Evolutionary conservation across 257 asterid species (phyloP).

Genomic region (Craterostigma plantagineum): DNA sequence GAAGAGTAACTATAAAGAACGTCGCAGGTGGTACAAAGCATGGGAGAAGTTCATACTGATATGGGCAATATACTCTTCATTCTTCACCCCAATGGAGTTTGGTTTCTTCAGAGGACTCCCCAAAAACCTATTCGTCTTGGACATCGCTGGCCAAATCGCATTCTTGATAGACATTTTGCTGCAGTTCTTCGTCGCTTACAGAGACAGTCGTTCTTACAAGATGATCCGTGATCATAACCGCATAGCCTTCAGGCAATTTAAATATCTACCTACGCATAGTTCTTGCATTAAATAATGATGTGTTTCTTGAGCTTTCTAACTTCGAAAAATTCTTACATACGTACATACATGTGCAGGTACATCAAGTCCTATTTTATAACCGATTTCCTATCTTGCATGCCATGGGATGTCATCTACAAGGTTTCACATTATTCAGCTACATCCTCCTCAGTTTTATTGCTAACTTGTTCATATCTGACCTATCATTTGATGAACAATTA

Average conservation of each 20-base stretch:
- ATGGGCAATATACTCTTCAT: conserved; percentile 62
- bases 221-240: conserved; percentile 36
- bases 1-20: background rate
- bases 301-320: background rate
- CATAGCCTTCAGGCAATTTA: conserved; percentile 32
- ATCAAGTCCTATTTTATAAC: conserved; percentile 30
- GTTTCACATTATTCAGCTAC: conserved; percentile 10
- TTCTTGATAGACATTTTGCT: conserved; percentile 45
- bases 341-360: conserved; percentile 35
- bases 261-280: background rate
- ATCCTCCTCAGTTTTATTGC: too few relatives aligned
- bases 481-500: background rate
- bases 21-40: conserved; percentile 44
- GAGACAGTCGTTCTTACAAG: conserved; percentile 45
- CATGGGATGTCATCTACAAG: conserved; percentile 67
- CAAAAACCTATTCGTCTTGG: conserved; percentile 33
- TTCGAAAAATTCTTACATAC: conserved; percentile 4
- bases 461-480: too few relatives aligned
- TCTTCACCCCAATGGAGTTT: conserved; percentile 67
- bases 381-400: conserved; percentile 47
- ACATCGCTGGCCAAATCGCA: conserved; percentile 52
- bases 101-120: conserved; percentile 72
- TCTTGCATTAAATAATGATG: background rate
- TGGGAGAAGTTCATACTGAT: conserved; percentile 55
- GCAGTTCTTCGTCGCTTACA: conserved; percentile 45